These are phyloP conservation scores for Coelastrella sp. DNA, from an alignment of 139 green algal genomes.

Conservation along the genomic window DNA sequence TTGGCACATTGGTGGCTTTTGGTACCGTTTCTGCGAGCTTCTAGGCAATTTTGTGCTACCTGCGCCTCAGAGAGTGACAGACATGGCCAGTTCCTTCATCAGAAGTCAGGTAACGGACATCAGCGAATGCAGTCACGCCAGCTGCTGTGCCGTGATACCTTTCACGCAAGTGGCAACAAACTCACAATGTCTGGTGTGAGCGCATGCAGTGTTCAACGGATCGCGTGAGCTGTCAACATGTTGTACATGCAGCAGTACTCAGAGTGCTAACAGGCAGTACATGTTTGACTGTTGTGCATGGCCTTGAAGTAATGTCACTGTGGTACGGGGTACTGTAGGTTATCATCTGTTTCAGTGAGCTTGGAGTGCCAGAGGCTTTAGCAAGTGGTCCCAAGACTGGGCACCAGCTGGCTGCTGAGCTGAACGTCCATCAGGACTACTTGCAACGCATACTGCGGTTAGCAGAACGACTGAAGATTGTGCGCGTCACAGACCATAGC, in stretches of 20 bases:
- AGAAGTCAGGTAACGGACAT: constrained; percentile 27
- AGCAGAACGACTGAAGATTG: constrained; percentile 15
- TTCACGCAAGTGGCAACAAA: not conserved
- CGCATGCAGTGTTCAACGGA: not conserved
- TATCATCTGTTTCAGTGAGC: constrained; percentile 37
- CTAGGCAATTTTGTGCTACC: constrained; percentile 48
- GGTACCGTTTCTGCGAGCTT: constrained; percentile 34
- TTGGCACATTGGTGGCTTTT: constrained; percentile 39
- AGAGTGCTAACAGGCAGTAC: not conserved
- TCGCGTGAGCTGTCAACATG: not conserved
- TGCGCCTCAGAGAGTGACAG: constrained; percentile 36
- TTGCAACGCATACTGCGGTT: constrained; percentile 30
- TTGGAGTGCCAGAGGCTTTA: constrained; percentile 37
- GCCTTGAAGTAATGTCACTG: not conserved
- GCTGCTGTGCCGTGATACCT: not conserved
- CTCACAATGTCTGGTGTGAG: not conserved
- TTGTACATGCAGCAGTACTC: not conserved
- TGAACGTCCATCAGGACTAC: constrained; percentile 31
- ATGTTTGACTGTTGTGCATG: not conserved
- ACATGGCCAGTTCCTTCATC: constrained; percentile 26
- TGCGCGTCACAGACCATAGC: not conserved
- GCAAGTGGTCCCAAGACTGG: constrained; percentile 25
- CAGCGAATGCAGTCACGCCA: not conserved
- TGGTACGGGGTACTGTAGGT: not conserved
- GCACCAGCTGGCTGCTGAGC: constrained; percentile 24